phyloP scores from a whole-genome alignment of 257 asterid species.

The Jasminum sambac region DNA sequence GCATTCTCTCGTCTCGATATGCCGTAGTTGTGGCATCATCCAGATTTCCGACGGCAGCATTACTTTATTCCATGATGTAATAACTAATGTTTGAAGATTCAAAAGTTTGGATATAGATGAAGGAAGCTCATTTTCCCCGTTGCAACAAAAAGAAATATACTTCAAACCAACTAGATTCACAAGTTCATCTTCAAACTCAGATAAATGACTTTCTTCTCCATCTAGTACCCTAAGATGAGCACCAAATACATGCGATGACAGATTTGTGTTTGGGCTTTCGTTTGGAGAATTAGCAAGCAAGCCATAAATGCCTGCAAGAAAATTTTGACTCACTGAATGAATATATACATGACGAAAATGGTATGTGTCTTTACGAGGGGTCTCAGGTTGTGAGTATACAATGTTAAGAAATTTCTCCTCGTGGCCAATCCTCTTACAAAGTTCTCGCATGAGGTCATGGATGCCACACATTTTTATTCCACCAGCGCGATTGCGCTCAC shows the following conservation, averaged over 20 bases:
- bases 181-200: constrained; percentile 11
- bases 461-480: background rate
- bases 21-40: too few relatives aligned
- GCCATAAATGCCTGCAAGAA: too few relatives aligned
- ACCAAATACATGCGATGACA: background rate
- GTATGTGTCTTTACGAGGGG: background rate
- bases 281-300: too few relatives aligned
- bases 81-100: constrained; percentile 25
- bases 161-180: constrained; percentile 13
- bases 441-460: constrained; percentile 8
- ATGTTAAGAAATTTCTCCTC: constrained; percentile 18
- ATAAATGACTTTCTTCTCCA: too few relatives aligned
- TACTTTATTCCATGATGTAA: too few relatives aligned
- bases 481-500: background rate
- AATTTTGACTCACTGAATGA: too few relatives aligned
- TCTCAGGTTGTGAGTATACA: background rate
- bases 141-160: background rate
- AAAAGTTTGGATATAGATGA: constrained; percentile 16
- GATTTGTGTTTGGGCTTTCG: too few relatives aligned
- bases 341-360: constrained; percentile 14
- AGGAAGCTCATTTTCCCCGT: background rate
- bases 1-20: too few relatives aligned
- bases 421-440: constrained; percentile 24
- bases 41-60: too few relatives aligned
- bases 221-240: constrained; percentile 21